Evolutionary conservation across 2,329 filamentous ascomycete species (phyloP), one percentile per base, ranked within the genome.

Genomic region (Aspergillus amoenus): DNA sequence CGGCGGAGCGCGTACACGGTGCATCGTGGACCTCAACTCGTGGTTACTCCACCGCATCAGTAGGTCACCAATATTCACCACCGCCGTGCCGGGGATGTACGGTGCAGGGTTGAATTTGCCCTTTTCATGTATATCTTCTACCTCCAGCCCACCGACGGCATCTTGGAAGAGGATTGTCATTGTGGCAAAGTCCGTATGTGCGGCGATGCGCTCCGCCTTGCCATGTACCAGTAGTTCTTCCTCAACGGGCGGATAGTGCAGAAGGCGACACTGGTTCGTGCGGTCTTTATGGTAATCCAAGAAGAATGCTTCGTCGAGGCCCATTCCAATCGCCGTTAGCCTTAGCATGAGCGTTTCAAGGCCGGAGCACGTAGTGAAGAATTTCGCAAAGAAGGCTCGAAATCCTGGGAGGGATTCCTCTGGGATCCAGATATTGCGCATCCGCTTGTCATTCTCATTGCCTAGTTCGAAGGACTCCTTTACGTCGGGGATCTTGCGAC

Each of bases 341-440:
- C 42, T 22, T 2, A 58, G 24, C 42, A 52, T 45, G 0, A 52
- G 30, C 15, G 50, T 52, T 7, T 52, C 50, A 3, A 52, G 27
- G 2, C 21, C 30, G 2, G 50, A 52, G 27, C 50, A 52, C 1
- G 70, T 67, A 69, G 74, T 76, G 55, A 71, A 76, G 48, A 74
- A 70, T 11, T 50, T 32, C 0, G 41, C 42, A 17, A 72, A 70
- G 52, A 72, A 72, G 0, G 13, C 47, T 8, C 71, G 69, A 59
- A 81, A 81, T 2, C 71, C 73, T 0, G 78, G 76, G 1, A 81
- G 68, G 1, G 71, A 67, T 9, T 72, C 66, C 4, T 79, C 74
- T 0, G 78, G 77, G 2, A 79, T 66, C 79, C 79, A 81, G 34
- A 79, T 75, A 55, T 81, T 81, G 9, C 74, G 72, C 55, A 78